phyloP scores from a whole-genome alignment of 73 alveolate genomes.

The Stentor roeselii region DNA sequence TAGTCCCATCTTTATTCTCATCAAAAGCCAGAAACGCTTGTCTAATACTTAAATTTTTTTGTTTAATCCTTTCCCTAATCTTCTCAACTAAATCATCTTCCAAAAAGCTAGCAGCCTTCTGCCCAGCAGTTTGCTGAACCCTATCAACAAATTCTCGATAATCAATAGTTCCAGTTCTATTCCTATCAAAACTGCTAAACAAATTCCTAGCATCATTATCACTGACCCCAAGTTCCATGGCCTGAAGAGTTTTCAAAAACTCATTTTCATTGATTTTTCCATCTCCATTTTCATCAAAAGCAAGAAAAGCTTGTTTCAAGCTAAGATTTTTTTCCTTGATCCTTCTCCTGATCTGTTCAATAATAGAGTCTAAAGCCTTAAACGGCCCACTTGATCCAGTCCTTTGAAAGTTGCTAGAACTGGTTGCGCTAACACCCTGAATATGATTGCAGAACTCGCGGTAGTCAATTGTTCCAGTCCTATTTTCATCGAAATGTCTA shows the following conservation, averaged over 20 bases:
- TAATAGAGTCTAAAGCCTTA: neutral
- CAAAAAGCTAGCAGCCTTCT: too few species aligned
- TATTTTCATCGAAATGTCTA: slow-evolving; percentile 13
- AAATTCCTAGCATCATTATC: neutral
- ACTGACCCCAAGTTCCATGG: neutral
- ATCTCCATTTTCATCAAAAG: slow-evolving; percentile 35
- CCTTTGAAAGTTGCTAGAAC: neutral
- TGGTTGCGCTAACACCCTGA: neutral
- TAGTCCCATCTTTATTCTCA: neutral
- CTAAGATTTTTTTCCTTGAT: slow-evolving; percentile 31
- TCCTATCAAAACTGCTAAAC: neutral
- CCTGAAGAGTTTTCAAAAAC: slow-evolving; percentile 35
- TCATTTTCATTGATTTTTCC: slow-evolving; percentile 45
- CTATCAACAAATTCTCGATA: neutral
- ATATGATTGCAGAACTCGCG: neutral
- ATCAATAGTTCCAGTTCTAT: slow-evolving; percentile 7
- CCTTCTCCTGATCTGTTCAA: slow-evolving; percentile 9
- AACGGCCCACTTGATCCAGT: neutral
- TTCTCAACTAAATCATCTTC: slow-evolving; percentile 27
- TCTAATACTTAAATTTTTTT: neutral
- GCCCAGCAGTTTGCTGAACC: too few species aligned
- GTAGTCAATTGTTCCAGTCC: slow-evolving; percentile 1
- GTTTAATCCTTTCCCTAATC: neutral
- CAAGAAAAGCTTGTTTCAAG: slow-evolving; percentile 32
- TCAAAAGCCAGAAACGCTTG: neutral